Base-by-base conservation (phyloP, 139 green algal species). In the Tetraselmis chui region DNA sequence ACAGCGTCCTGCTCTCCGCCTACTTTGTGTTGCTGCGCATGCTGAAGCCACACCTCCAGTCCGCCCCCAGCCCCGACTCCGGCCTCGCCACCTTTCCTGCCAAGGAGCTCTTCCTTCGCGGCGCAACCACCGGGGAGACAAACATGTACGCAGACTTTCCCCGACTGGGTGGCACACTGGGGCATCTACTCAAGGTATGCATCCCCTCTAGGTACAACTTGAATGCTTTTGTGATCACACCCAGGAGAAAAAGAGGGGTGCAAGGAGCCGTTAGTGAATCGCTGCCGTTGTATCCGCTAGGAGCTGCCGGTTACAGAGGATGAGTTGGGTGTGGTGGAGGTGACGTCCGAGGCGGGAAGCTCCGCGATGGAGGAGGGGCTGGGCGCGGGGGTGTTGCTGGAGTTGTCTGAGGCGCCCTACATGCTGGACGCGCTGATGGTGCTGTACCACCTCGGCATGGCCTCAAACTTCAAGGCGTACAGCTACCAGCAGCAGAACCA, bases 21-120 rank as follows among this genome's bases (percentile, higher is more conserved):
- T 97, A 93, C 84, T 95, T 94, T 67, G 85, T 81, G 23, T 83
- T 97, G 84, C 83, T 97, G 77, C 85, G 87, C 58, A 82, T 97
- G 79, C 79, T 96, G 74, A 78, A 83, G 28, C 84, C 82, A 0
- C 81, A 82, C 24, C 83, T 94, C 67, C 76, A 80, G 28, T 75
- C 74, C 59, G 81, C 59, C 0, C 75, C 80, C 76, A 78, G 29
- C 25, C 27, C 76, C 32, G 81, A 28, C 45, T 67, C 45, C 0
- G 74, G 31, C 76, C 59, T 29, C 0, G 26, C 81, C 32, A 75
- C 26, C 23, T 92, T 93, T 80, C 86, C 88, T 23, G 88, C 86
- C 5, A 82, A 32, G 24, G 59, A 82, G 45, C 29, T 92, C 23
- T 88, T 92, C 31, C 82, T 86, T 24, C 76, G 75, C 75, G 27